A percentile compares a stretch with the other conserved stretches of the same genome.
These are phyloP conservation scores for Sporisorium scitamineum DNA, from an alignment of 1,284 basidiomycete species.

Conservation along the genomic window DNA sequence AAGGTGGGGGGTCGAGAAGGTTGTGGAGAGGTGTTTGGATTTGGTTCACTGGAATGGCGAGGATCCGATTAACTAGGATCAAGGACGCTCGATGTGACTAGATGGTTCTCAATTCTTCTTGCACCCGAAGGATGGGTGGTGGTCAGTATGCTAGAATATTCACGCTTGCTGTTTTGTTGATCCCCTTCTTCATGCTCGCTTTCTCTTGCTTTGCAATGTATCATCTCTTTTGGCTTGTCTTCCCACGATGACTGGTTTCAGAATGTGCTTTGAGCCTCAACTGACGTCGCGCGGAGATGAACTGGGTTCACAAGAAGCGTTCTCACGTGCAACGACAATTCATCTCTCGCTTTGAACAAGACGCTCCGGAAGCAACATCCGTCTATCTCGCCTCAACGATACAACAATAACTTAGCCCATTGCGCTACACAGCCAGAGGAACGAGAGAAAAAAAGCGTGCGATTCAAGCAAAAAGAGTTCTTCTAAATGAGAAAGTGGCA, in stretches of 20 bases:
- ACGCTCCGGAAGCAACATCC: too few species aligned
- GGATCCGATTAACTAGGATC: constrained; percentile 40
- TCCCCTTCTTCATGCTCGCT: not conserved
- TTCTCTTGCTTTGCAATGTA: constrained; percentile 4
- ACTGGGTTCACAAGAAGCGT: too few species aligned
- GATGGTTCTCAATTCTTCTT: not conserved
- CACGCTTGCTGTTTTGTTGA: not conserved
- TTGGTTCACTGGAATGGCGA: constrained; percentile 74
- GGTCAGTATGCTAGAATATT: not conserved
- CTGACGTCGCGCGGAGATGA: too few species aligned
- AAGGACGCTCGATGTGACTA: not conserved
- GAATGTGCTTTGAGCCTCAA: not conserved
- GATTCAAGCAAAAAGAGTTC: not conserved
- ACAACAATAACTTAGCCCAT: too few species aligned
- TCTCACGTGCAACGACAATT: too few species aligned
- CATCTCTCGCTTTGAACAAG: too few species aligned
- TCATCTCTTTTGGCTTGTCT: not conserved
- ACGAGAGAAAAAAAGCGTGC: not conserved
- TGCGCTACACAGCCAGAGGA: not conserved
- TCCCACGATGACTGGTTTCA: not conserved
- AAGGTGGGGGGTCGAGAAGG: constrained; percentile 84
- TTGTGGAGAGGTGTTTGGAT: constrained; percentile 81
- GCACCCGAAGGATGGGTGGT: too few species aligned
- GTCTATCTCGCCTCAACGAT: too few species aligned
- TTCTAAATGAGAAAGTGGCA: too few species aligned